Evolutionary conservation across 2,329 filamentous ascomycete species (phyloP).

Genomic region (Blumeriella jaapii): DNA sequence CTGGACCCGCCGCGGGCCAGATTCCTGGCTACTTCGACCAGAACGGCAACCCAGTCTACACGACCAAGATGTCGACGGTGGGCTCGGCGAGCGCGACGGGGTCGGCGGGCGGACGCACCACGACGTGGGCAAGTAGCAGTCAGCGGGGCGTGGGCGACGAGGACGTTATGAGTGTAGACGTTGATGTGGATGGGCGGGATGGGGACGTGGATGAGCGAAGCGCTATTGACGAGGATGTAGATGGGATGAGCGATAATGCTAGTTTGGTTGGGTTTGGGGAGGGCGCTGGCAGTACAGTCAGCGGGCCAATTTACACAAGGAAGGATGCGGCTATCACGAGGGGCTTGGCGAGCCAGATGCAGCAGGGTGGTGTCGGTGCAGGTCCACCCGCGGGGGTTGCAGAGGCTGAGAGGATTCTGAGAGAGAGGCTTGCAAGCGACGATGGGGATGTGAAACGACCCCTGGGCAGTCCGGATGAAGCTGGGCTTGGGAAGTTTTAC

Average conservation of each 20-base stretch:
- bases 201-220: slow-evolving; percentile 39
- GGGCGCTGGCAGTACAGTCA: slow-evolving; percentile 75
- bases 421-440: slow-evolving; percentile 47
- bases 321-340: slow-evolving; percentile 29
- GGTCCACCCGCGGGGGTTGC: slow-evolving; percentile 11
- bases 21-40: slow-evolving; percentile 72
- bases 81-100: slow-evolving; percentile 83
- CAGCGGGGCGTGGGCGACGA: slow-evolving; percentile 46
- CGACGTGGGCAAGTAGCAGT: slow-evolving; percentile 54
- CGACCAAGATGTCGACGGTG: slow-evolving; percentile 77
- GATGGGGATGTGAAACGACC: slow-evolving; percentile 32
- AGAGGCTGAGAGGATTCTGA: slow-evolving; percentile 52
- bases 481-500: slow-evolving; percentile 45
- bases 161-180: slow-evolving; percentile 55
- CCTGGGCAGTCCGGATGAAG: slow-evolving; percentile 33
- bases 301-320: slow-evolving; percentile 59
- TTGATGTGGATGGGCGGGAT: too few relatives aligned
- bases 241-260: slow-evolving; percentile 74
- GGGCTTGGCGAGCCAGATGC: slow-evolving; percentile 16
- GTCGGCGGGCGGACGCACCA: slow-evolving; percentile 53
- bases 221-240: slow-evolving; percentile 36
- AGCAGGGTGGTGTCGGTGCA: slow-evolving; percentile 10
- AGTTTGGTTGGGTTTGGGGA: slow-evolving; percentile 89
- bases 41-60: slow-evolving; percentile 52
- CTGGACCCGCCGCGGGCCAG: slow-evolving; percentile 18